Percentiles rank a stretch among this genome's conserved stretches.
Evolutionary conservation across 768 basidiomycete genomes (phyloP).

Genomic region (Glaciozyma martinii): DNA sequence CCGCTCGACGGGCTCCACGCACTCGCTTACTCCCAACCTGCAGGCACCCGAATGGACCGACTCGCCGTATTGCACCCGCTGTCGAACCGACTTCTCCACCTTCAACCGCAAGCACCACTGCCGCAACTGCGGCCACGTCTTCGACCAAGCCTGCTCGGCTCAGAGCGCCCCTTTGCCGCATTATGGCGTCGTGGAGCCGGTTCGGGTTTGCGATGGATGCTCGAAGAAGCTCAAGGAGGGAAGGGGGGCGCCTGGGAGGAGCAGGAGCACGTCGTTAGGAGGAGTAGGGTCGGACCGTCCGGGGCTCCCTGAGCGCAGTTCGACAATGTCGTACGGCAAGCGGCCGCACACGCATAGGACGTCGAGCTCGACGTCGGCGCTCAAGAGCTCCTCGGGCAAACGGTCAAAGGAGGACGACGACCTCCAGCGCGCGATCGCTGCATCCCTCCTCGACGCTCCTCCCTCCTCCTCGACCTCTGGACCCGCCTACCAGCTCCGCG

Average conservation of each 20-base stretch:
- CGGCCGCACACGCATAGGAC: slow-evolving; percentile 44
- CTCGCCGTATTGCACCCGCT: slow-evolving; percentile 78
- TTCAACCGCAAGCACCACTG: slow-evolving; percentile 98
- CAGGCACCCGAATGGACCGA: slow-evolving; percentile 89
- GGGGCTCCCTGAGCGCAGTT: background rate
- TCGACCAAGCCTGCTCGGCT: slow-evolving; percentile 86
- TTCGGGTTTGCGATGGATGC: slow-evolving; percentile 88
- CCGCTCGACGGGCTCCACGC: slow-evolving; percentile 35
- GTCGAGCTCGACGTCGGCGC: slow-evolving; percentile 42
- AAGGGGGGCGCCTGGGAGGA: slow-evolving; percentile 13
- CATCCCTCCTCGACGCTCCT: slow-evolving; percentile 71
- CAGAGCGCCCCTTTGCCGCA: slow-evolving; percentile 77
- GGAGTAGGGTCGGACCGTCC: background rate
- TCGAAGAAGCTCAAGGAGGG: slow-evolving; percentile 53
- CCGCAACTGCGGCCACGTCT: slow-evolving; percentile 93
- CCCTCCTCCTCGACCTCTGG: slow-evolving; percentile 60
- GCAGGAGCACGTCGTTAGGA: slow-evolving; percentile 18
- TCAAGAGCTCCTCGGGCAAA: slow-evolving; percentile 41
- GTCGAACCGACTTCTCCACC: slow-evolving; percentile 80
- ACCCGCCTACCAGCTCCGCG: slow-evolving; percentile 34
- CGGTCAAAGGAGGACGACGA: slow-evolving; percentile 56
- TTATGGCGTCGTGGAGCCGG: slow-evolving; percentile 84
- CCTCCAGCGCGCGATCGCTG: slow-evolving; percentile 82
- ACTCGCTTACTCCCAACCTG: slow-evolving; percentile 27
- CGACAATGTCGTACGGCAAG: background rate